A percentile compares a stretch with the other conserved stretches of the same genome.
These are phyloP conservation scores for Colletotrichum siamense DNA, from an alignment of 2,329 filamentous ascomycete species.

Conservation along the genomic window DNA sequence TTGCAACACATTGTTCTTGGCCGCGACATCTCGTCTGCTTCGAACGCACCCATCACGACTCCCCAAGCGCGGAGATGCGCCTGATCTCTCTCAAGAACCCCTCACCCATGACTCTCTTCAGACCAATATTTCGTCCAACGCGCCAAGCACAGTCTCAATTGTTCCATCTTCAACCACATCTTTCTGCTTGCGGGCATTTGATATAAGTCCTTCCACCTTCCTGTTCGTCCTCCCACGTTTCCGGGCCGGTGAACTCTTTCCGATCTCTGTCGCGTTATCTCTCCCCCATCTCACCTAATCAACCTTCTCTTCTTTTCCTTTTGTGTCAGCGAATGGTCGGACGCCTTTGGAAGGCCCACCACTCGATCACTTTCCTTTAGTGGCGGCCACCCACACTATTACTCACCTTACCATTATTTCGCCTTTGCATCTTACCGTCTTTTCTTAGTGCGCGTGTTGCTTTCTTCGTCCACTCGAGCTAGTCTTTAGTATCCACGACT, in stretches of 20 bases:
- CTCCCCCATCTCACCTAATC: neutral
- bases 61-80: neutral
- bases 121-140: neutral
- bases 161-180: neutral
- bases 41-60: conserved; percentile 12
- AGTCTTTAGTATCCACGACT: neutral
- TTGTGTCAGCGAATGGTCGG: neutral
- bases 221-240: neutral
- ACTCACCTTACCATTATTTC: neutral
- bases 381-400: neutral
- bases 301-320: neutral
- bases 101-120: neutral
- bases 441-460: neutral
- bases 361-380: conserved; percentile 10
- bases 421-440: neutral
- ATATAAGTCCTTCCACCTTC: conserved; percentile 13
- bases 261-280: conserved; percentile 1
- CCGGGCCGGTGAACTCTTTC: neutral
- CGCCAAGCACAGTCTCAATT: neutral
- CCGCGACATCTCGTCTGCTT: conserved; percentile 12
- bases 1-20: conserved; percentile 11
- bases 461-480: neutral
- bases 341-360: conserved; percentile 16
- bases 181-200: neutral
- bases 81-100: conserved; percentile 4